Conservation (phyloP, 148 eudicot species). For the Arbutus unedo region DNA sequence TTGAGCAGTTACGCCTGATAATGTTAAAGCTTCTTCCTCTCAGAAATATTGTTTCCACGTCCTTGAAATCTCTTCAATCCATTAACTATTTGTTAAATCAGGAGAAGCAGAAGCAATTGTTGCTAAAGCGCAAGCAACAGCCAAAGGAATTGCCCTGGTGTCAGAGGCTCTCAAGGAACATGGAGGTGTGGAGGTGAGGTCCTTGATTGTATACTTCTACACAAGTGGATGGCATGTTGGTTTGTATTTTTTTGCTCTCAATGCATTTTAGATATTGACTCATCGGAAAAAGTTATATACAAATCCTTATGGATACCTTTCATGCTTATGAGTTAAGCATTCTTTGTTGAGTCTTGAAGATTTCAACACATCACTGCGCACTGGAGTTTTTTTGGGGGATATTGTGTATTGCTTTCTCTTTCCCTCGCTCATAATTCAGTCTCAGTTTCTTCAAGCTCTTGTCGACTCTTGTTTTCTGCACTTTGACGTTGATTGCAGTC, state of each 20-base stretch:
- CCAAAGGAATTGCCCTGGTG: conserved; percentile 44
- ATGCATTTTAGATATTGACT: background rate
- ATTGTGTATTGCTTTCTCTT: too few relatives aligned
- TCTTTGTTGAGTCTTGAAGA: too few relatives aligned
- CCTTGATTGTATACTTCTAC: background rate
- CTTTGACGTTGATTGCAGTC: too few relatives aligned
- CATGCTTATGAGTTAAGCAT: too few relatives aligned
- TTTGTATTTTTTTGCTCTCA: background rate
- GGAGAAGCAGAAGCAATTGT: conserved; percentile 85
- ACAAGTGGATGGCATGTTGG: background rate
- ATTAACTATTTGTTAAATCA: conserved; percentile 23
- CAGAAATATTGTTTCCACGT: background rate
- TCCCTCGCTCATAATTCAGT: too few relatives aligned
- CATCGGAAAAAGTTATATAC: too few relatives aligned
- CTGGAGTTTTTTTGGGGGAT: too few relatives aligned
- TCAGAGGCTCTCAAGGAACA: conserved; percentile 38
- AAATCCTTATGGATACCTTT: too few relatives aligned
- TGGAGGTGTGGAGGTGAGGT: conserved; percentile 60
- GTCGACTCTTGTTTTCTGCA: too few relatives aligned
- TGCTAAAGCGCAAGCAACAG: conserved; percentile 46
- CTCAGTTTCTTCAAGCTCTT: too few relatives aligned
- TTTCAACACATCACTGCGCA: too few relatives aligned
- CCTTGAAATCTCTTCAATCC: background rate
- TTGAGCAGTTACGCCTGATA: background rate
- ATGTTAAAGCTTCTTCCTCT: background rate